These are phyloP conservation scores for Thuidium tamariscinum DNA, from an alignment of 225 moss, liverwort and hornwort species.

Conservation along the genomic window DNA sequence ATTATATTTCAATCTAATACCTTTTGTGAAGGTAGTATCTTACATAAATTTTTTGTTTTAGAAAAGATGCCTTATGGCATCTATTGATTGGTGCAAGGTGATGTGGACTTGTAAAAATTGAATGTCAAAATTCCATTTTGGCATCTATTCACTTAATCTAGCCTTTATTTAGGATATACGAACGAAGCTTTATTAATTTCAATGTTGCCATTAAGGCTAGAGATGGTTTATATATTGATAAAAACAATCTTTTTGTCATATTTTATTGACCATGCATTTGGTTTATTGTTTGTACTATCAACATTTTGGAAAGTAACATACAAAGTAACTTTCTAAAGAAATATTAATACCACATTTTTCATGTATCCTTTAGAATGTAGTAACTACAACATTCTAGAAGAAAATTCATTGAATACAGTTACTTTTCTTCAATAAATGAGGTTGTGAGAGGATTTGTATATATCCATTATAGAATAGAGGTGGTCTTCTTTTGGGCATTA, in stretches of 20 bases:
- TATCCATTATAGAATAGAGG: neutral
- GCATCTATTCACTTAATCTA: no score
- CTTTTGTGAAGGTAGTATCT: no score
- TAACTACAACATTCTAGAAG: neutral
- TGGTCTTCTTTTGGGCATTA: neutral
- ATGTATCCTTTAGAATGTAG: neutral
- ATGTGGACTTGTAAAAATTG: neutral
- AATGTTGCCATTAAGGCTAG: rapidly evolving
- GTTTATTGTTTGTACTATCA: neutral
- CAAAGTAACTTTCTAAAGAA: neutral
- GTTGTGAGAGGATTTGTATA: neutral
- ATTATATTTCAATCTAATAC: no score
- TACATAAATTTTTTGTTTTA: no score
- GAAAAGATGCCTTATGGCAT: no score
- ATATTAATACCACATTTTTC: neutral
- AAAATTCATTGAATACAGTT: neutral
- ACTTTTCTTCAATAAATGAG: neutral
- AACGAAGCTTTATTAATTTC: neutral
- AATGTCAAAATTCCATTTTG: no score
- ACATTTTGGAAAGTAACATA: neutral
- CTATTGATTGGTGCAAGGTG: neutral
- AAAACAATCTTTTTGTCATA: neutral
- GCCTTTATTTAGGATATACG: no score
- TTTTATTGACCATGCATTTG: neutral
- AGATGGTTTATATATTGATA: neutral